Evolutionary conservation across 163 green algal genomes (phyloP), one percentile per base, ranked within the genome.

Genomic region (Scenedesmus sp.): DNA sequence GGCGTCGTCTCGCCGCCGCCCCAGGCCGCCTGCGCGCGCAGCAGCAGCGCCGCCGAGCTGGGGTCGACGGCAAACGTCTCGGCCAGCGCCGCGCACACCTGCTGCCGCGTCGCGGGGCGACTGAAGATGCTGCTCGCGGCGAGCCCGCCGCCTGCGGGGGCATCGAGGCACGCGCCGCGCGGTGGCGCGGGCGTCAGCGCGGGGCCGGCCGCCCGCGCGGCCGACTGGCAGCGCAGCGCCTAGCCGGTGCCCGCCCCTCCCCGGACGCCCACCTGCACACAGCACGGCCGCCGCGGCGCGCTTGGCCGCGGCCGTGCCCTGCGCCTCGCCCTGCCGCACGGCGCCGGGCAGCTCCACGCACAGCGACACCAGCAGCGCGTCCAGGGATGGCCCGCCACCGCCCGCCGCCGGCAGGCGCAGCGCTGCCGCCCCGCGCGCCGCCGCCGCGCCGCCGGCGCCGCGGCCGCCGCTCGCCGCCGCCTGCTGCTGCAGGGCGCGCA

Each of bases 51-150:
- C 0, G 89, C 90, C 1, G 70, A 63, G 5, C 64, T 78, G 7
- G 77, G 78, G 10, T 93, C 88, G 29, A 93, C 88, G 0, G 78
- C 77, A 56, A 95, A 89, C 34, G 75, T 83, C 17, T 80, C 60
- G 34, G 83, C 75, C 20, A 94, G 82, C 0, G 62, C 64, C 0
- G 31, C 33, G 28, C 34, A 29, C 20, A 78, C 4, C 3, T 69
- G 26, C 6, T 50, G 24, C 11, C 69, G 70, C 9, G 44, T 50
- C 7, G 70, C 26, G 2, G 70, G 54, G 56, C 45, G 63, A 31
- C 14, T 50, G 10, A 75, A 39, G 45, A 75, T 33, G 28, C 17
- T 36, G 47, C 10, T 42, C 24, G 60, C 9, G 33, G 42, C 60
- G n/a, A n/a, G n/a, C n/a, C n/a, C n/a, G n/a, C n/a, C n/a, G n/a